Evolutionary conservation across 805 yeast species (phyloP).

Genomic region (Metschnikowia bowlesiae): DNA sequence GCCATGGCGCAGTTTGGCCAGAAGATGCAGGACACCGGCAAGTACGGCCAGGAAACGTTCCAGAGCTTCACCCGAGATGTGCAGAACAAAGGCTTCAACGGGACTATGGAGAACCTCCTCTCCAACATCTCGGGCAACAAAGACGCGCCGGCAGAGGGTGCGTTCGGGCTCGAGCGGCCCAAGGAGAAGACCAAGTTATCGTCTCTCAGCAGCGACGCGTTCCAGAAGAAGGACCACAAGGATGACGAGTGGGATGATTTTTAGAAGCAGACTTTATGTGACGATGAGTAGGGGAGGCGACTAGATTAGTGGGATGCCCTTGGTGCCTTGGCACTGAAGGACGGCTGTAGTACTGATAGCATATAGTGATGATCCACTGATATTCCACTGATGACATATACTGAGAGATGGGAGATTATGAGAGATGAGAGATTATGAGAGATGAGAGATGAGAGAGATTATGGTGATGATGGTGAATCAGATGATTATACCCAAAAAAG

Average conservation of each 20-base stretch:
- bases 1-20: conserved; percentile 98
- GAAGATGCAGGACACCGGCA: conserved; percentile 84
- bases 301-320: too few species aligned
- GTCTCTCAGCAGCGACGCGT: conserved; percentile 38
- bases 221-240: conserved; percentile 20
- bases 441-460: too few species aligned
- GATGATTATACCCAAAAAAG: too few species aligned
- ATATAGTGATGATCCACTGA: too few species aligned
- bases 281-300: too few species aligned
- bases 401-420: too few species aligned
- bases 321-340: too few species aligned
- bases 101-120: conserved; percentile 36
- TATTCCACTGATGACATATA: too few species aligned
- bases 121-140: conserved; percentile 49
- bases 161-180: conserved; percentile 64
- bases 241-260: conserved; percentile 69
- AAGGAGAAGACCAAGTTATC: conserved; percentile 42
- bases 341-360: too few species aligned
- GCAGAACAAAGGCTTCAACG: conserved; percentile 36
- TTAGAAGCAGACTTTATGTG: conserved; percentile 18
- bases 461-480: too few species aligned
- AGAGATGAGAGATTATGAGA: too few species aligned
- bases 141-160: conserved; percentile 45
- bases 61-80: conserved; percentile 49
- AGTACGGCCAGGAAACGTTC: conserved; percentile 66